These are phyloP conservation scores for Talaromyces marneffei DNA, from an alignment of 2,329 filamentous ascomycete genomes.

Conservation along the genomic window DNA sequence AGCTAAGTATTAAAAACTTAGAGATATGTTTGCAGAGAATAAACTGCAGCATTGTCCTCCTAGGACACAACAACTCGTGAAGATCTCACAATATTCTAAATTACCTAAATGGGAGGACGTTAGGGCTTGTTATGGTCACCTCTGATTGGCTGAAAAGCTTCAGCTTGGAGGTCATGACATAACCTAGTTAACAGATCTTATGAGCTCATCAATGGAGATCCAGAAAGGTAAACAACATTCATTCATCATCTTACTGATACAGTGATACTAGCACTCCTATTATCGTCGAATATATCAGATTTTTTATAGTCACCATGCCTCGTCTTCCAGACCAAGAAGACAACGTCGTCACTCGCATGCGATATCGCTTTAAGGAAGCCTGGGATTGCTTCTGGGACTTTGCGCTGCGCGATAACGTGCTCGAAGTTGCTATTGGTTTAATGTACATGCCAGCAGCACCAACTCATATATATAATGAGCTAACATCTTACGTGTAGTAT, in stretches of 20 bases:
- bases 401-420: conserved; percentile 4
- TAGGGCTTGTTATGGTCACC: background rate
- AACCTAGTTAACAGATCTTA: too few species aligned
- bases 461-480: background rate
- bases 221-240: background rate
- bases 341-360: background rate
- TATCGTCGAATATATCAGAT: background rate
- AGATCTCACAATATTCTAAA: background rate
- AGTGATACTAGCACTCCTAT: background rate
- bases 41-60: background rate
- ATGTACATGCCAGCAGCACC: background rate
- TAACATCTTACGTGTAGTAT: background rate
- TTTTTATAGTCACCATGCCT: background rate
- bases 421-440: conserved; percentile 7
- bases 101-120: background rate
- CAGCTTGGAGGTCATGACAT: background rate
- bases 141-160: background rate
- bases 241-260: background rate
- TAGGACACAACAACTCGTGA: background rate
- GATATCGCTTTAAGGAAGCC: background rate
- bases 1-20: too few species aligned
- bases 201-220: background rate
- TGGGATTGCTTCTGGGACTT: conserved; percentile 9
- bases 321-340: background rate
- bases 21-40: too few species aligned